Conservation (phyloP, 1,284 basidiomycete species). For the Coniferiporia sulphurascens region DNA sequence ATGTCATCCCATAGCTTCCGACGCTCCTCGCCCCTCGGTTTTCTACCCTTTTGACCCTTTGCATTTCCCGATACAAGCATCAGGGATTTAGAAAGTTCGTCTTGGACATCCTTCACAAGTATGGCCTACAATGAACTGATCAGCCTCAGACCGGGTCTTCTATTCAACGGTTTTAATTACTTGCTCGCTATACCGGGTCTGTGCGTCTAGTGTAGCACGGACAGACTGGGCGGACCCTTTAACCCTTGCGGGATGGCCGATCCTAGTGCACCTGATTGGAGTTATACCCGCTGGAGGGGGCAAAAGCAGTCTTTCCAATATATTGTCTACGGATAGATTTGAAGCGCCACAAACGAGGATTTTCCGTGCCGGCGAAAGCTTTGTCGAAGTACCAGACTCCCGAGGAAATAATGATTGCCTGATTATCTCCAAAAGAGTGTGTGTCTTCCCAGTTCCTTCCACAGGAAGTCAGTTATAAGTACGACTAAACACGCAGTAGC, state of each 20-base stretch:
- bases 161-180: slow-evolving; percentile 27
- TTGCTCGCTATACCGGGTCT: slow-evolving; percentile 76
- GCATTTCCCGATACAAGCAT: slow-evolving; percentile 70
- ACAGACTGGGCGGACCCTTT: slow-evolving; percentile 69
- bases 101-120: slow-evolving; percentile 81
- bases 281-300: slow-evolving; percentile 39
- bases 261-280: slow-evolving; percentile 66
- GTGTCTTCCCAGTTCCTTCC: slow-evolving; percentile 85
- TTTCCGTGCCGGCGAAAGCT: slow-evolving; percentile 44
- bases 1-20: slow-evolving; percentile 92
- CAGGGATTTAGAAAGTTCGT: slow-evolving; percentile 72
- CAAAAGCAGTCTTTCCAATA: slow-evolving; percentile 75
- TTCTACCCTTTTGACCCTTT: slow-evolving; percentile 70
- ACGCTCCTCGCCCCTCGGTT: slow-evolving; percentile 70
- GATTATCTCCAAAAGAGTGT: slow-evolving; percentile 87
- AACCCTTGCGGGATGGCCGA: slow-evolving; percentile 92
- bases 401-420: slow-evolving; percentile 61
- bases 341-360: slow-evolving; percentile 88
- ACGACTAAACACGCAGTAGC: slow-evolving; percentile 1
- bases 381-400: slow-evolving; percentile 33
- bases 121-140: slow-evolving; percentile 43
- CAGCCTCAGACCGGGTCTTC: not conserved
- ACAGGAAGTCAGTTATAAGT: not conserved
- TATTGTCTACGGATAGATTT: slow-evolving; percentile 89
- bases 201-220: slow-evolving; percentile 82